Conservation (phyloP, 208 protist species). For the Wallacemonas rigidus region DNA sequence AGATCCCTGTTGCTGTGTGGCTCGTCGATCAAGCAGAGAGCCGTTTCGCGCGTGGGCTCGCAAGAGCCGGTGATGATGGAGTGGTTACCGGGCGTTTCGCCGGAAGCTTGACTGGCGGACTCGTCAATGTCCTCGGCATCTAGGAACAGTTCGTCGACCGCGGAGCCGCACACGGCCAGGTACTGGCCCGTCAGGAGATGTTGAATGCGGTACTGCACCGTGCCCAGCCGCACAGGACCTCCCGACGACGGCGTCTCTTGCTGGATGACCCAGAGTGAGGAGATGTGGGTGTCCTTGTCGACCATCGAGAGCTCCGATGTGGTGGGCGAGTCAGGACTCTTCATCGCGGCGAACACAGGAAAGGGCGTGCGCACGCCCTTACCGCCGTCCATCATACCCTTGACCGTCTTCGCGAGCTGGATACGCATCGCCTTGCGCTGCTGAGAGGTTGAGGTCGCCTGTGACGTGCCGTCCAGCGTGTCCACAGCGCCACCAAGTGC, state of each 20-base stretch:
- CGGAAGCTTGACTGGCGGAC: slow-evolving; percentile 15
- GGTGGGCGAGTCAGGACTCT: background rate
- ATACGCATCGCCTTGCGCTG: slow-evolving; percentile 17
- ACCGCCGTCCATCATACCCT: slow-evolving; percentile 42
- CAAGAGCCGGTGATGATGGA: slow-evolving; percentile 6
- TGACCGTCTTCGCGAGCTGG: slow-evolving; percentile 17
- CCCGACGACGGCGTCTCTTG: slow-evolving; percentile 57
- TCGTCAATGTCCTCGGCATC: slow-evolving; percentile 35
- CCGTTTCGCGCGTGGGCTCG: slow-evolving; percentile 37
- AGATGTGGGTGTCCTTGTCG: slow-evolving; percentile 28
- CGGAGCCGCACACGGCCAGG: slow-evolving; percentile 59
- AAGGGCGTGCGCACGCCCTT: slow-evolving; percentile 39
- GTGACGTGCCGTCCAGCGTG: background rate
- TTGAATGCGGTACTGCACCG: slow-evolving; percentile 47
- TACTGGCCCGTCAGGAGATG: slow-evolving; percentile 71
- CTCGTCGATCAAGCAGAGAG: slow-evolving; percentile 63
- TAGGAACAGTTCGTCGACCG: slow-evolving; percentile 52
- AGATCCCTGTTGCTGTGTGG: slow-evolving; percentile 47
- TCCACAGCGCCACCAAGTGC: background rate
- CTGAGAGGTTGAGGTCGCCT: slow-evolving; percentile 13
- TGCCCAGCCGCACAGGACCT: slow-evolving; percentile 46
- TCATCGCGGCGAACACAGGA: slow-evolving; percentile 42
- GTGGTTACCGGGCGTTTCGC: slow-evolving; percentile 1
- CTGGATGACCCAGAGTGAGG: slow-evolving; percentile 72
- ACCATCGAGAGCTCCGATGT: slow-evolving; percentile 24